Conservation (phyloP, 1,284 basidiomycete genomes). For the Puccinia triticina region DNA sequence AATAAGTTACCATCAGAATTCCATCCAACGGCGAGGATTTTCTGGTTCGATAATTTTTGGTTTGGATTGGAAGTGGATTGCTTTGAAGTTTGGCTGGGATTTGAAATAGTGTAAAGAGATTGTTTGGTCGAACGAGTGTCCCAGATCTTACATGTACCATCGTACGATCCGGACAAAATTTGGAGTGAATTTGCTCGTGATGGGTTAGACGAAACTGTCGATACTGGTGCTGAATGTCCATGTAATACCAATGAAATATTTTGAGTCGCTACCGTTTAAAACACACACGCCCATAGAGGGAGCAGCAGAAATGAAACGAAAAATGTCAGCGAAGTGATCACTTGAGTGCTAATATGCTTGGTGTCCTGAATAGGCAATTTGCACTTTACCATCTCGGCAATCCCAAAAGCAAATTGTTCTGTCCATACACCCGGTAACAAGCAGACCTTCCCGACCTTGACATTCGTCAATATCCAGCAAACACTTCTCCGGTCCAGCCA, state of each 20-base stretch:
- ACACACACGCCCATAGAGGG: conserved; percentile 71
- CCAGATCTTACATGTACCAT: conserved; percentile 81
- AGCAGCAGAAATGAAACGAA: conserved; percentile 67
- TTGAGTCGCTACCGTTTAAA: conserved; percentile 69
- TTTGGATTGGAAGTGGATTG: conserved; percentile 21
- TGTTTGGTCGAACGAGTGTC: conserved; percentile 71
- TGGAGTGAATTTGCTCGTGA: conserved; percentile 71
- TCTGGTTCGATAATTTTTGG: conserved; percentile 23
- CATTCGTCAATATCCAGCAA: conserved; percentile 62
- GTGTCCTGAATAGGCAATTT: background rate
- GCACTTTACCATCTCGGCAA: conserved; percentile 60
- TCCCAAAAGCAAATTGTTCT: conserved; percentile 64
- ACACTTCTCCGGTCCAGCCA: conserved; percentile 65
- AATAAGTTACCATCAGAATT: conserved; percentile 48
- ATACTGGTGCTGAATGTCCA: conserved; percentile 73
- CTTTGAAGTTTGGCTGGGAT: background rate
- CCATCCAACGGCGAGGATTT: conserved; percentile 44
- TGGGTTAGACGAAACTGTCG: conserved; percentile 68
- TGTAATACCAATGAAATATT: conserved; percentile 66
- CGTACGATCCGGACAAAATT: conserved; percentile 72
- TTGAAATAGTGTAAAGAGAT: conserved; percentile 65
- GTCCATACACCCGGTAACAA: conserved; percentile 64
- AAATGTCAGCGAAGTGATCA: background rate
- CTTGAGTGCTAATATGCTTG: conserved; percentile 7
- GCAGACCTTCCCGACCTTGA: conserved; percentile 60